phyloP scores from a whole-genome alignment of 768 basidiomycete genomes.

The Kwoniella sp. region DNA sequence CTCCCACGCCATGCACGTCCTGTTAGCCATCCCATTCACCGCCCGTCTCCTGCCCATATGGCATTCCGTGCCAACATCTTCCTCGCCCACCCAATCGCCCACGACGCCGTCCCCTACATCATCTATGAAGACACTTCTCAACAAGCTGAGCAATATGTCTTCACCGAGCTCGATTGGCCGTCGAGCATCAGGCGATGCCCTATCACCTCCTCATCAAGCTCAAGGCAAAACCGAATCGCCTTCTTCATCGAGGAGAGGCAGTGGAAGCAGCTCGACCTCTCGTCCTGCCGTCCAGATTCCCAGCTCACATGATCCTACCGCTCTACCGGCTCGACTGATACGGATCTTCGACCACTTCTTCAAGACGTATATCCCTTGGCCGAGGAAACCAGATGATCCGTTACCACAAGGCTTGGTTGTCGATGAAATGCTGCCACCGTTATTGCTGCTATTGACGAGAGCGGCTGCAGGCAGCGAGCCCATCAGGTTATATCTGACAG shows the following conservation, averaged over 20 bases:
- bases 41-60: constrained; percentile 52
- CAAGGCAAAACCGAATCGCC: constrained; percentile 15
- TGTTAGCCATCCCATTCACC: constrained; percentile 75
- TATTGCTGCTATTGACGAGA: constrained; percentile 73
- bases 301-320: not conserved
- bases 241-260: constrained; percentile 14
- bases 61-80: constrained; percentile 55
- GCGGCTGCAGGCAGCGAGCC: constrained; percentile 69
- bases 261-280: constrained; percentile 1
- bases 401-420: constrained; percentile 61
- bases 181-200: constrained; percentile 19
- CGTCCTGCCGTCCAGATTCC: not conserved
- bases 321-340: constrained; percentile 27
- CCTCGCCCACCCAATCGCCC: constrained; percentile 54
- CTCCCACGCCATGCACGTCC: constrained; percentile 76
- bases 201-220: constrained; percentile 13
- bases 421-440: constrained; percentile 77
- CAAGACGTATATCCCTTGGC: constrained; percentile 31
- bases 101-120: constrained; percentile 41
- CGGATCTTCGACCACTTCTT: constrained; percentile 36
- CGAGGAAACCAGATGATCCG: constrained; percentile 34
- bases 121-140: constrained; percentile 29
- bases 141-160: constrained; percentile 29
- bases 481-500: constrained; percentile 64
- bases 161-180: constrained; percentile 4